phyloP scores from a whole-genome alignment of 805 yeast species.

The Zygosaccharomyces bailii region DNA sequence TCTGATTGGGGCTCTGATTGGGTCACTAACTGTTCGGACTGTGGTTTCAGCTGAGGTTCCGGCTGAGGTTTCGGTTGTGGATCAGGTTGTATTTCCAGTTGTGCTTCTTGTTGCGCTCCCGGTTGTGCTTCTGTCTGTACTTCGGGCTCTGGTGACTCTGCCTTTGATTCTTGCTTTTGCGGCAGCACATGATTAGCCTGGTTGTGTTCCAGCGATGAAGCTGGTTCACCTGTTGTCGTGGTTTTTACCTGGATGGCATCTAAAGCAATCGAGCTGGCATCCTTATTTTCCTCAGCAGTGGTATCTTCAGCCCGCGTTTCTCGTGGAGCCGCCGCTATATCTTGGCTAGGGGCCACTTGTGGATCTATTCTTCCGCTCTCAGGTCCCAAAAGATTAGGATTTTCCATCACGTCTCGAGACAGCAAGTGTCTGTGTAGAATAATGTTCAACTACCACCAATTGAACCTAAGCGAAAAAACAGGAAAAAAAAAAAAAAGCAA shows the following conservation, averaged over 20 bases:
- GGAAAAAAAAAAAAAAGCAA: neutral
- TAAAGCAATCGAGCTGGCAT: constrained; percentile 35
- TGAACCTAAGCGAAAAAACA: neutral
- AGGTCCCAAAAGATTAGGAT: neutral
- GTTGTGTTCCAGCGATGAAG: too few species aligned
- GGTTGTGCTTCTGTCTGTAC: neutral
- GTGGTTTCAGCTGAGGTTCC: neutral
- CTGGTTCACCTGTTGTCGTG: too few species aligned
- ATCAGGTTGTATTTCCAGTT: neutral
- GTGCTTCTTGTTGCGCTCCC: neutral
- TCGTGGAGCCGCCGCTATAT: neutral
- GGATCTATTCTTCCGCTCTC: neutral
- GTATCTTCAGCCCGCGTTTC: neutral
- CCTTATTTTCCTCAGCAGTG: constrained; percentile 30
- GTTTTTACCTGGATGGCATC: constrained; percentile 34
- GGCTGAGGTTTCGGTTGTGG: neutral
- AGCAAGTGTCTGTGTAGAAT: neutral
- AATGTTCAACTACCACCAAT: neutral
- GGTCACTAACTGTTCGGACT: neutral
- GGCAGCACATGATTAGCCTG: constrained; percentile 37
- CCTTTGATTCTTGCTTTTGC: constrained; percentile 25
- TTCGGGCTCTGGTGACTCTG: neutral
- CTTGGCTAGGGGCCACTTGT: neutral
- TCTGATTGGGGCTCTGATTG: neutral
- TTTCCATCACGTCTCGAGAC: constrained; percentile 4